Evolutionary conservation across 257 asterid species (phyloP).

Genomic region (Nicotiana sylvestris): DNA sequence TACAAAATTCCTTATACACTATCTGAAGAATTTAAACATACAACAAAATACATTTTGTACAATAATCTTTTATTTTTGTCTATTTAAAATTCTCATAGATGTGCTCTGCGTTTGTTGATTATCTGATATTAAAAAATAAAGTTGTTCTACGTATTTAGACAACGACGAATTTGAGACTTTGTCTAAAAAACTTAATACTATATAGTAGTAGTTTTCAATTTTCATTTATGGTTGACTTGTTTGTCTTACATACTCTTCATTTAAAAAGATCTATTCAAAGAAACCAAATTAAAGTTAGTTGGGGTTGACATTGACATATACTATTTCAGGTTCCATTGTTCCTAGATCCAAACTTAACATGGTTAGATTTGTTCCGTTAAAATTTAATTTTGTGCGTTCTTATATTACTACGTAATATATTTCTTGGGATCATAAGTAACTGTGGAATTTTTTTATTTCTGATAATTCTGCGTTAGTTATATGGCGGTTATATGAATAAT

Average conservation of each 20-base stretch:
- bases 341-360: not conserved
- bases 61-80: not conserved
- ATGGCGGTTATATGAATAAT: too few relatives aligned
- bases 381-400: too few relatives aligned
- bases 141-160: not conserved
- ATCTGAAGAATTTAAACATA: too few relatives aligned
- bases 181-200: not conserved
- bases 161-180: not conserved
- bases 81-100: not conserved
- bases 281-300: not conserved
- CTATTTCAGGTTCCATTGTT: not conserved
- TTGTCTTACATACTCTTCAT: not conserved
- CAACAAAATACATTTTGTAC: not conserved
- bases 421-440: not conserved
- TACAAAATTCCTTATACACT: too few relatives aligned
- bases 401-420: too few relatives aligned
- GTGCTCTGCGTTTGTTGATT: not conserved
- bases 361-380: not conserved
- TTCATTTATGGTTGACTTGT: not conserved
- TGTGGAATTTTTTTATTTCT: too few relatives aligned
- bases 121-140: not conserved
- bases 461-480: too few relatives aligned
- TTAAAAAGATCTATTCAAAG: too few relatives aligned
- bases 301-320: not conserved
- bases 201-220: not conserved